Conservation (phyloP, 2,329 filamentous ascomycete genomes). For the Geosmithia morbida region DNA sequence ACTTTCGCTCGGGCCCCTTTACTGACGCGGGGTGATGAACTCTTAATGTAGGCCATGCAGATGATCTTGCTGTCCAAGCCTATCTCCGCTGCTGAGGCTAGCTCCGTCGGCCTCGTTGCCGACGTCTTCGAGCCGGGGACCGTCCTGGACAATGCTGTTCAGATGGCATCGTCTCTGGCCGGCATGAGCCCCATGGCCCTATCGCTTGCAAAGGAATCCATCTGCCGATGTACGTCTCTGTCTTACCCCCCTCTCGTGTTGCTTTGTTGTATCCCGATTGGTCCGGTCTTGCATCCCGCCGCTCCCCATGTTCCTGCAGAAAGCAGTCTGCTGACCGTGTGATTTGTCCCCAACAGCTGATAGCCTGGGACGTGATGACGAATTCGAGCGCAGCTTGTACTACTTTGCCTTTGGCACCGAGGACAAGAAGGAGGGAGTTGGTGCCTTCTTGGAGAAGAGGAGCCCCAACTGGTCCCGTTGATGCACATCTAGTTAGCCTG, state of each 20-base stretch:
- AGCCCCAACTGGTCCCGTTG: slow-evolving; percentile 1
- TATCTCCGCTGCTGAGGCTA: slow-evolving; percentile 12
- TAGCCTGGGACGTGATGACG: slow-evolving; percentile 11
- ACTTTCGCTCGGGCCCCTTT: neutral
- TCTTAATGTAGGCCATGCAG: slow-evolving; percentile 11
- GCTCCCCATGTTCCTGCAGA: neutral
- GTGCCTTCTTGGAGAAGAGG: slow-evolving; percentile 14
- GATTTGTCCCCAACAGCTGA: slow-evolving; percentile 7
- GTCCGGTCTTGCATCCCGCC: neutral
- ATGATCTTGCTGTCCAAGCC: slow-evolving; percentile 12
- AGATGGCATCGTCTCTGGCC: slow-evolving; percentile 10
- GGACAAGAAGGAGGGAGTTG: slow-evolving; percentile 14
- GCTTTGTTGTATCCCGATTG: neutral
- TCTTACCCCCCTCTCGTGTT: neutral
- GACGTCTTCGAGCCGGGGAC: slow-evolving; percentile 12
- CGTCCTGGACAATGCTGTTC: slow-evolving; percentile 11
- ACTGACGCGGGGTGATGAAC: neutral
- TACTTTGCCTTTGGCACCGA: slow-evolving; percentile 18
- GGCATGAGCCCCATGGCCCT: slow-evolving; percentile 10
- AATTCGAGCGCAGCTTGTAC: slow-evolving; percentile 19
- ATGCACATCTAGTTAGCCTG: neutral
- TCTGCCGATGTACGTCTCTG: slow-evolving; percentile 11
- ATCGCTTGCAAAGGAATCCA: slow-evolving; percentile 13
- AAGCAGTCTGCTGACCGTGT: neutral
- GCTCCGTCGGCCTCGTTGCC: slow-evolving; percentile 10